phyloP scores from a whole-genome alignment of 2,329 filamentous ascomycete species.

The Chrysosporium queenslandicum region DNA sequence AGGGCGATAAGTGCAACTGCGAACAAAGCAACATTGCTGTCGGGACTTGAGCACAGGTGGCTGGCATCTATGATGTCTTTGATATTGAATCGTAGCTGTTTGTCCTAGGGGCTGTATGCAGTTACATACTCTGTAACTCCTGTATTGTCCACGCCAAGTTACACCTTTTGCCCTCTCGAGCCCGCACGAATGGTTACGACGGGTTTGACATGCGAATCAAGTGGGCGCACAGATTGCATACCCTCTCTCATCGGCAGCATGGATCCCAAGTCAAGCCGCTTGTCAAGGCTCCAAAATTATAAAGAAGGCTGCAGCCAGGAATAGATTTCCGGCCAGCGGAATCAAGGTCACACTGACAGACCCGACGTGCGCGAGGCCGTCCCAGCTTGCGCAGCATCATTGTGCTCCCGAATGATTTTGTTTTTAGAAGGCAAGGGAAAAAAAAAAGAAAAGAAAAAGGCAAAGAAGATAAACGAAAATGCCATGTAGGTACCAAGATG shows the following conservation, averaged over 20 bases:
- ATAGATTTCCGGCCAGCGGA: neutral
- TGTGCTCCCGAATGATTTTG: neutral
- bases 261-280: neutral
- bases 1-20: neutral
- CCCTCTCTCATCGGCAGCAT: neutral
- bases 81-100: neutral
- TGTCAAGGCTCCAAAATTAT: neutral
- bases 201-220: neutral
- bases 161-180: neutral
- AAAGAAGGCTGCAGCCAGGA: neutral
- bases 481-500: neutral
- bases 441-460: neutral
- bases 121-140: too few species aligned
- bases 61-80: slow-evolving; percentile 7
- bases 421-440: too few species aligned
- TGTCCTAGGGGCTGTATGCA: too few species aligned
- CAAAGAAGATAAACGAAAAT: neutral
- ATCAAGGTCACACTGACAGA: neutral
- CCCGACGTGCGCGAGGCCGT: too few species aligned
- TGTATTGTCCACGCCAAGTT: too few species aligned
- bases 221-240: neutral
- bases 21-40: neutral
- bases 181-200: neutral
- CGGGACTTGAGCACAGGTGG: neutral
- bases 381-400: neutral